These are phyloP conservation scores for Capsicum rhomboideum DNA, from an alignment of 257 asterid species.

Conservation along the genomic window DNA sequence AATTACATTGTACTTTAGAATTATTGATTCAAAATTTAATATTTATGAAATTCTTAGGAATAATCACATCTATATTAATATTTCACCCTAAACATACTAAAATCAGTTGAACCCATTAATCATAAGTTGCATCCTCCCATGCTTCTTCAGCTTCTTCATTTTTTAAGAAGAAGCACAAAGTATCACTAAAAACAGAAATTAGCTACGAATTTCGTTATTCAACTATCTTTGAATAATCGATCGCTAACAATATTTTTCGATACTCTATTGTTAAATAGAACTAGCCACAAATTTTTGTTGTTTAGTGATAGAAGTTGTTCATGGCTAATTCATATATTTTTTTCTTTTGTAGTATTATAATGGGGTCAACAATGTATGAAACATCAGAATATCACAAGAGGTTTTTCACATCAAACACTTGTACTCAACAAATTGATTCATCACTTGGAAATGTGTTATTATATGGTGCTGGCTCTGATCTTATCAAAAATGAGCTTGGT, in stretches of 20 bases:
- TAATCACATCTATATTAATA: not conserved
- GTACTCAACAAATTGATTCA: not conserved
- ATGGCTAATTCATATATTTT: not conserved
- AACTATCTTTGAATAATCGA: not conserved
- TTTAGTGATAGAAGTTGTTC: not conserved
- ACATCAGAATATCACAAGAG: not conserved
- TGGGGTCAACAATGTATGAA: not conserved
- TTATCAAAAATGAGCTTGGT: conserved; percentile 3
- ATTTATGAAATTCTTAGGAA: not conserved
- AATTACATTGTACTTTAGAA: not conserved
- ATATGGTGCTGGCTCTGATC: conserved; percentile 10
- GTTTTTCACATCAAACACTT: not conserved
- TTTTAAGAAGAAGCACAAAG: not conserved
- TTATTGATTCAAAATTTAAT: not conserved
- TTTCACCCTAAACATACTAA: not conserved
- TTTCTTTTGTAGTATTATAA: not conserved
- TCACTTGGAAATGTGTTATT: not conserved
- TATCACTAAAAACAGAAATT: not conserved
- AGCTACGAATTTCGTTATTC: not conserved
- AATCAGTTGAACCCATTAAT: not conserved
- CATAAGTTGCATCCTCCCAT: not conserved
- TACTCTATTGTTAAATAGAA: not conserved
- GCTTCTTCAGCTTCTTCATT: too few species aligned
- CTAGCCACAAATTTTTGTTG: not conserved
- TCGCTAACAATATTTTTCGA: not conserved